A percentile compares a stretch with the other conserved stretches of the same genome.
phyloP scores from a whole-genome alignment of 139 green algal species.

The Micractinium conductrix region DNA sequence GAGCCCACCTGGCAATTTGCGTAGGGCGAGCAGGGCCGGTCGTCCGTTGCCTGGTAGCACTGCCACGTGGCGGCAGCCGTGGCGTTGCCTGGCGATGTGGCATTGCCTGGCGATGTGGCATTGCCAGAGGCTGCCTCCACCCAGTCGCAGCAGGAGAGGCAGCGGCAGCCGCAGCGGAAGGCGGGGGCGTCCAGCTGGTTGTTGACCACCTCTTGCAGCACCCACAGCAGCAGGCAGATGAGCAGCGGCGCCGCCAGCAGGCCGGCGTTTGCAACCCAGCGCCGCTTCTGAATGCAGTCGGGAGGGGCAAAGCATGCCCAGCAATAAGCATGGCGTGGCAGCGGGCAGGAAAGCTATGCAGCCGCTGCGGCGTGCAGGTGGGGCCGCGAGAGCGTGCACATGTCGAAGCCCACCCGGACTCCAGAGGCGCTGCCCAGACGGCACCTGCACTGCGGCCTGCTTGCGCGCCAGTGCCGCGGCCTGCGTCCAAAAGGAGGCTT shows the following conservation, averaged over 20 bases:
- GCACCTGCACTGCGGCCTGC: conserved; percentile 7
- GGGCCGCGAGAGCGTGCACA: background rate
- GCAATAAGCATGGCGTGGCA: too few species aligned
- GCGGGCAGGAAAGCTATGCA: background rate
- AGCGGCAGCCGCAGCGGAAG: conserved; percentile 67
- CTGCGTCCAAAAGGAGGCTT: conserved; percentile 37
- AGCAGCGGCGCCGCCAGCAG: conserved; percentile 58
- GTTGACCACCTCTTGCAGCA: conserved; percentile 67
- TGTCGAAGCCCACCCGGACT: too few species aligned
- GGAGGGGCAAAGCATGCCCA: background rate
- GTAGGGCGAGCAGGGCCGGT: conserved; percentile 67
- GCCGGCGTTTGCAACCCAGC: conserved; percentile 50
- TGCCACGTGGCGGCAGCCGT: conserved; percentile 20
- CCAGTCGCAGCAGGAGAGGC: conserved; percentile 69
- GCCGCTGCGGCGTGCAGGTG: background rate
- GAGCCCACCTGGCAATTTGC: conserved; percentile 57
- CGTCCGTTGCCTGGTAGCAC: conserved; percentile 57
- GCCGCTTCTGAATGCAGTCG: conserved; percentile 55
- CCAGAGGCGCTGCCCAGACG: too few species aligned
- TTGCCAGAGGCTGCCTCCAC: background rate
- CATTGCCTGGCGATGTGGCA: background rate
- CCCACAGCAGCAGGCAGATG: conserved; percentile 62
- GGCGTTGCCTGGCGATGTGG: background rate
- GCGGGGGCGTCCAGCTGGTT: conserved; percentile 46
- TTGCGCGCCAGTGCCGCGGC: conserved; percentile 23